Base-by-base conservation (phyloP, 352 stramenopile species). In the Pythium utonaiense region DNA sequence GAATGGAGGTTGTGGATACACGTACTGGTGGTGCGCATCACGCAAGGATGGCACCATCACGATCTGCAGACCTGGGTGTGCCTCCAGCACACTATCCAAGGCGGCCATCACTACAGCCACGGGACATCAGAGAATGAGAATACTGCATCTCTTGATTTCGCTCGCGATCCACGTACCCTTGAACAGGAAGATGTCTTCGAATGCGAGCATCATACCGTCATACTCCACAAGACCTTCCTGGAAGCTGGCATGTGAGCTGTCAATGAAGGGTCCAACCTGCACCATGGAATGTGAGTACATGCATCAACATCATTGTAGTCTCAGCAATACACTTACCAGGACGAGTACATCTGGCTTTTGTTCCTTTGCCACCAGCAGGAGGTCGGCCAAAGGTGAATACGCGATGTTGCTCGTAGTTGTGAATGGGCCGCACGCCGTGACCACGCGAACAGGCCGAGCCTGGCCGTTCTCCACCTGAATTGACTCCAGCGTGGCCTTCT, bases 251-350 rank as follows among this genome's bases (percentile, higher is more conserved):
- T 99, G 96, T 56, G 88, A 83, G 21, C 77, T 79, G 71, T 99
- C 95, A 24, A 99, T 97, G 78, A 99, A 99, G 14, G 97, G 97
- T 16, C 97, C 97, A 34, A 96, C 82, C 84, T 93, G 40, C 3
- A 66, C 16, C 22, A 8, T 25, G 5, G 48, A 9, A 41, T 47
- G 4, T 59, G 3, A 49, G 9, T 10, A 57, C 3, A 48, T 49
- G 45, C 44, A 19, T 45, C n/a, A 3, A 22, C 9, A 2, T 1
- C 4, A 45, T 1, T 25, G 3, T 3, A 6, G 14, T 45, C 14
- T 6, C 19, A 31, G 0, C 10, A 44, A 8, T 28, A 16, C 6
- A 60, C 56, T 34, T 70, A 93, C 85, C 22, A 99, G 70, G 50
- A 99, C 75, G 14, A 99, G 81, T 21, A 99, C 93, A 71, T 99